These are phyloP conservation scores for Dactylis glomerata DNA, from an alignment of 176 grass and related monocot genomes.

Conservation along the genomic window DNA sequence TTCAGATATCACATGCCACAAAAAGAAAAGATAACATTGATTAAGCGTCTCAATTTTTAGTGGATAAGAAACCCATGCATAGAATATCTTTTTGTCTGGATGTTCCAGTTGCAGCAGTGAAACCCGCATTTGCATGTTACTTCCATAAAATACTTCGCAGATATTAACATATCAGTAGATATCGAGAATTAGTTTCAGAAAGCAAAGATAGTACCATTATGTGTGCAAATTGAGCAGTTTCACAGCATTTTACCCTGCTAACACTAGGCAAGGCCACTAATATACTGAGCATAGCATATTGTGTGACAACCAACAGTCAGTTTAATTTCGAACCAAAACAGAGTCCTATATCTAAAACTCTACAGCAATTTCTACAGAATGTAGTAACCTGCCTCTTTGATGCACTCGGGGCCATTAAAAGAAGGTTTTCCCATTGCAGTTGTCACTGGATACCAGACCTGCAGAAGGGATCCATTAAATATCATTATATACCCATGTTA, in stretches of 20 bases:
- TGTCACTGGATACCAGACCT: constrained; percentile 86
- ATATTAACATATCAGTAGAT: neutral
- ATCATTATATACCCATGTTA: neutral
- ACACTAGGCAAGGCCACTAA: neutral
- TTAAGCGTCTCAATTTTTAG: neutral
- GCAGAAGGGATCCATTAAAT: constrained; percentile 7
- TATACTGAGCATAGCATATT: neutral
- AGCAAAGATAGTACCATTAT: neutral
- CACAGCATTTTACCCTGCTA: neutral
- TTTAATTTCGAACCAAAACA: neutral
- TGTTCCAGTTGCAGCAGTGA: neutral
- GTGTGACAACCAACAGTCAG: neutral
- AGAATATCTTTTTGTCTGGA: neutral
- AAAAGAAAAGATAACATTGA: neutral
- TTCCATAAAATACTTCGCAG: neutral
- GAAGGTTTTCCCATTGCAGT: constrained; percentile 74
- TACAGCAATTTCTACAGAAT: neutral
- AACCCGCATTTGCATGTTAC: neutral
- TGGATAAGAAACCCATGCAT: neutral
- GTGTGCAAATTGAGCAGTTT: neutral
- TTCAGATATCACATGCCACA: neutral
- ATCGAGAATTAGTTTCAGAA: neutral
- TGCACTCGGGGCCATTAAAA: constrained; percentile 81
- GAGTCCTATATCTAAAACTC: neutral
- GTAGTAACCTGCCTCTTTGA: constrained; percentile 60